These are phyloP conservation scores for Podaxis carcinomalis DNA, from an alignment of 768 basidiomycete species.

Conservation along the genomic window DNA sequence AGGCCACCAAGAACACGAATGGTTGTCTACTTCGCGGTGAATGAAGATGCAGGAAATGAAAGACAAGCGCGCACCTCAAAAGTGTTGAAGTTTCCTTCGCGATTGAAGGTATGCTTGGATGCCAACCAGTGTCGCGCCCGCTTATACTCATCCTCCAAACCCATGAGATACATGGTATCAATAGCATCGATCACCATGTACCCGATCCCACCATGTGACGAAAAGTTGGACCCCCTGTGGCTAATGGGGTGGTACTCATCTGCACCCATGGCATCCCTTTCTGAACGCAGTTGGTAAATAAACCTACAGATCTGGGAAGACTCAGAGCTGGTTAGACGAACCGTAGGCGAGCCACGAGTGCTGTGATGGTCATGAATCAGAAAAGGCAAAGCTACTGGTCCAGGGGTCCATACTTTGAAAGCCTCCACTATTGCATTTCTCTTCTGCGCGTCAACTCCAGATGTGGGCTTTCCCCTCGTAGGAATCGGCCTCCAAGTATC, in stretches of 20 bases:
- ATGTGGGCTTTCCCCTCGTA: constrained; percentile 13
- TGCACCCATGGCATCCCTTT: constrained; percentile 86
- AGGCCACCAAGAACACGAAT: constrained; percentile 92
- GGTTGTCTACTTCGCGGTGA: constrained; percentile 57
- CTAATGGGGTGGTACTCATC: constrained; percentile 92
- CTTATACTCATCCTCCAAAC: constrained; percentile 72
- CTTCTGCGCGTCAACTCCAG: constrained; percentile 51
- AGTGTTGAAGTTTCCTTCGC: constrained; percentile 78
- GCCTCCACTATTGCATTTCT: constrained; percentile 71
- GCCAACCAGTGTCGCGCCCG: constrained; percentile 80
- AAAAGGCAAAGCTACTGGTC: not conserved
- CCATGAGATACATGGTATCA: constrained; percentile 89
- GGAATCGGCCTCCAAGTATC: not conserved
- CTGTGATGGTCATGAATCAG: constrained; percentile 32
- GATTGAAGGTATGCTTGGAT: constrained; percentile 65
- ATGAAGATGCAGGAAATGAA: not conserved
- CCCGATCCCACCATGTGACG: constrained; percentile 74
- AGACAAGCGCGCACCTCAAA: constrained; percentile 66
- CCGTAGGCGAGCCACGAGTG: constrained; percentile 89
- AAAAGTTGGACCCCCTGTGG: constrained; percentile 72
- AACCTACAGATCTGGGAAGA: too few species aligned
- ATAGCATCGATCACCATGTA: constrained; percentile 89
- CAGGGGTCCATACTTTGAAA: constrained; percentile 56
- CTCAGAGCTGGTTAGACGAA: constrained; percentile 25
- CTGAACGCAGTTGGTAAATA: constrained; percentile 31